These are phyloP conservation scores for Turnera subulata DNA, from an alignment of 345 rosid species.

Conservation along the genomic window DNA sequence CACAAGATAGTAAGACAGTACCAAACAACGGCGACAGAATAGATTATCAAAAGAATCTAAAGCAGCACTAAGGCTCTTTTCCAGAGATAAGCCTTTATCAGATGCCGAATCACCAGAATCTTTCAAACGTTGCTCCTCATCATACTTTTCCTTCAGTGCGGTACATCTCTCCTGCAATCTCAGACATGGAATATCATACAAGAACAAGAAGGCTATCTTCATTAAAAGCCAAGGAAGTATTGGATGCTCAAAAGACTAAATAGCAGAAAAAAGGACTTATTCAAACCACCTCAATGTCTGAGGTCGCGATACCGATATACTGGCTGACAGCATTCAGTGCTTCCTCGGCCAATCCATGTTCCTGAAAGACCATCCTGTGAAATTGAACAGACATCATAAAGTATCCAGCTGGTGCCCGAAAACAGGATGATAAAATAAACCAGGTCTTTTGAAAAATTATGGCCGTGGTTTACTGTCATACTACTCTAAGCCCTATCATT, in stretches of 20 bases:
- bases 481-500: no score
- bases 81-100: constrained; percentile 57
- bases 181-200: constrained; percentile 17
- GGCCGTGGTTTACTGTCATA: neutral
- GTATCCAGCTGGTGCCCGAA: neutral
- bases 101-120: constrained; percentile 39
- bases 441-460: neutral
- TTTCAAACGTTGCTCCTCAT: constrained; percentile 36
- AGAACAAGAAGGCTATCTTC: constrained; percentile 13
- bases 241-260: constrained; percentile 8
- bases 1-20: constrained; percentile 21
- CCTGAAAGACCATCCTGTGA: constrained; percentile 76
- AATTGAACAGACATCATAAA: constrained; percentile 17
- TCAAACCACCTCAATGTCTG: constrained; percentile 62
- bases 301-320: constrained; percentile 55
- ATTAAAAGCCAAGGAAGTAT: neutral
- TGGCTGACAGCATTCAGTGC: constrained; percentile 55
- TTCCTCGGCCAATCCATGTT: constrained; percentile 69
- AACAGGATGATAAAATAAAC: no score
- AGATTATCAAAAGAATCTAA: constrained; percentile 98
- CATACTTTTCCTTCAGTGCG: constrained; percentile 51
- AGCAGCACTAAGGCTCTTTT: constrained; percentile 81
- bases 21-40: constrained; percentile 98
- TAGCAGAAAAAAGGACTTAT: constrained; percentile 5
- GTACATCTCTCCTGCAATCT: constrained; percentile 69